A percentile compares a stretch with the other conserved stretches of the same genome.
These are phyloP conservation scores for Chondrostereum purpureum DNA, from an alignment of 1,284 basidiomycete species.

Conservation along the genomic window DNA sequence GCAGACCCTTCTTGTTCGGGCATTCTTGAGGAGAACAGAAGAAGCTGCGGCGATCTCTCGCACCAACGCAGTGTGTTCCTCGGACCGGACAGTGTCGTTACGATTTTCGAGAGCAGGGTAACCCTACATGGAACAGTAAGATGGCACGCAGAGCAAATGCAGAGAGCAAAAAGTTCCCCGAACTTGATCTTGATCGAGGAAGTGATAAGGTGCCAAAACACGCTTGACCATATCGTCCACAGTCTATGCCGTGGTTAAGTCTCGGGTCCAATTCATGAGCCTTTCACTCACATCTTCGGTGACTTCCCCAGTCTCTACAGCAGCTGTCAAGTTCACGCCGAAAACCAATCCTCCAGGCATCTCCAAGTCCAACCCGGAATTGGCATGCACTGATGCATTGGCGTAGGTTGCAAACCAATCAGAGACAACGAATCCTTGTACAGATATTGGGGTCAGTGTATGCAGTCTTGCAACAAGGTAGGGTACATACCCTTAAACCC, in stretches of 20 bases:
- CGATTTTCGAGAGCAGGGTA: conserved; percentile 51
- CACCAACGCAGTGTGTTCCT: conserved; percentile 47
- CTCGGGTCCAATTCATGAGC: conserved; percentile 16
- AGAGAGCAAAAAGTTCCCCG: neutral
- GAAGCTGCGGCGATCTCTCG: conserved; percentile 65
- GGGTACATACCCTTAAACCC: conserved; percentile 34
- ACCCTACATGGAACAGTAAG: conserved; percentile 25
- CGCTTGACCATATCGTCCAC: conserved; percentile 66
- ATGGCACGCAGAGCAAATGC: conserved; percentile 7
- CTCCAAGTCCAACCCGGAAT: conserved; percentile 43
- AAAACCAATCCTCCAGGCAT: conserved; percentile 40
- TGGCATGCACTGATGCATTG: conserved; percentile 36
- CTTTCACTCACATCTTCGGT: conserved; percentile 34
- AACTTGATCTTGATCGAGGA: conserved; percentile 44
- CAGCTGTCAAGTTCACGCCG: conserved; percentile 22
- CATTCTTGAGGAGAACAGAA: conserved; percentile 76
- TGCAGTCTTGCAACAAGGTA: conserved; percentile 1
- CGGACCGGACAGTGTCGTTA: conserved; percentile 56
- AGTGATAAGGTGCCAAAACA: conserved; percentile 58
- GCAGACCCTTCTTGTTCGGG: conserved; percentile 31
- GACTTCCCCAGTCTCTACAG: conserved; percentile 35
- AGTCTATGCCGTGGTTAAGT: conserved; percentile 30
- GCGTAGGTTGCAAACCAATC: conserved; percentile 47
- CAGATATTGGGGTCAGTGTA: neutral
- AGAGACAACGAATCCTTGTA: conserved; percentile 35